Base-by-base conservation (phyloP, 2,329 filamentous ascomycete species). In the Pseudogymnoascus sp. region DNA sequence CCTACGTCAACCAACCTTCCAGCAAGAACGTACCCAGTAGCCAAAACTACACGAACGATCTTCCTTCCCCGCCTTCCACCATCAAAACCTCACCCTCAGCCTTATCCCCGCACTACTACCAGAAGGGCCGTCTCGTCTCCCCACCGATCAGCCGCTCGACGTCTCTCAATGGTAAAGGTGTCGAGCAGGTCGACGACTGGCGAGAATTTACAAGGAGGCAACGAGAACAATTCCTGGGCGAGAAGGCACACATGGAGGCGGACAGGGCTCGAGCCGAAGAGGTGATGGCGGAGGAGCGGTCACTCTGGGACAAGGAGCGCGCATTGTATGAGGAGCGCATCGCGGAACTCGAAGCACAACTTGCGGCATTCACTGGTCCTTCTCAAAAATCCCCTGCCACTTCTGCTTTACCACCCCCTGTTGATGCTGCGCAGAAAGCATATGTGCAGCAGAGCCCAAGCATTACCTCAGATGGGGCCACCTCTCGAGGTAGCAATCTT, bases 291-390 rank as follows among this genome's bases (percentile, higher is more conserved):
- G 72, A 74, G 62, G 73, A 74, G 67, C 60, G 72, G 60, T 62
- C 64, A 6, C 62, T 74, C n/a, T 74, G 72, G 71, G 72, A 73
- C 23, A 66, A 68, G 56, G 73, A 74, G 42, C 65, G 72, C 25
- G 59, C 64, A 12, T 61, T 67, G 4, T 63, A 73, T 11, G 66
- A 68, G 56, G 64, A 66, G n/a, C 64, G 66, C 40, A 72, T 74
- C 63, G 63, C 62, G 42, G 65, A 72, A 28, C 64, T 74, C 37
- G 72, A 74, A 60, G 63, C 59, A 11, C 62, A 65, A 50, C 31
- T 71, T 59, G 34, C 59, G n/a, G 59, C 59, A 23, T 60, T 60
- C 59, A 40, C 59, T 23, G 59, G 59, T 23, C 59, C 59, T 37
- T 60, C 59, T 28, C 37, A 40, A n/a, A 23, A 37, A 37, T 14